A percentile compares a stretch with the other conserved stretches of the same genome.
phyloP scores from a whole-genome alignment of 371 early-diverging fungal genomes.

The Syncephalastrum monosporum region DNA sequence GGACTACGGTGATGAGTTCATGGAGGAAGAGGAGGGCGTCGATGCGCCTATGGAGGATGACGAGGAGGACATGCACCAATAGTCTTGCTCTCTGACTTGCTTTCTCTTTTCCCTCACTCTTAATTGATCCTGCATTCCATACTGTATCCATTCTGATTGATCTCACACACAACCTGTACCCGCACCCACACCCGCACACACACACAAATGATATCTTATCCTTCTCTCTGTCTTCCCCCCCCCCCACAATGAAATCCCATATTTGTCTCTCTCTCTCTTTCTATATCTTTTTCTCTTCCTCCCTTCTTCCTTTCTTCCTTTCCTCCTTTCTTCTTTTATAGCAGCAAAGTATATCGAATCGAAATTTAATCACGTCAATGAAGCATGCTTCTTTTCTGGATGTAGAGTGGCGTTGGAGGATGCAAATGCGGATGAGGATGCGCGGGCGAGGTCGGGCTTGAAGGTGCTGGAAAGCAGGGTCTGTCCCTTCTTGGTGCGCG shows the following conservation, averaged over 20 bases:
- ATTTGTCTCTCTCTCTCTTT: slow-evolving; percentile 1
- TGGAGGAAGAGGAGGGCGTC: slow-evolving; percentile 43
- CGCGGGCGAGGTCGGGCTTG: no score
- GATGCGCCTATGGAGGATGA: slow-evolving; percentile 17
- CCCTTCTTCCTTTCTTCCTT: background rate
- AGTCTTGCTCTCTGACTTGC: background rate
- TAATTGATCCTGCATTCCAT: background rate
- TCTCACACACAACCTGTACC: background rate
- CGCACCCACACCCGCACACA: background rate
- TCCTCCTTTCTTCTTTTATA: background rate
- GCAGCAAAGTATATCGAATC: no score
- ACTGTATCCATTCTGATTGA: background rate
- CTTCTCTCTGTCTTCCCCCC: no score
- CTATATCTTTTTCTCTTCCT: background rate
- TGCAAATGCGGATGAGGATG: no score
- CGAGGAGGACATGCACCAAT: slow-evolving; percentile 10
- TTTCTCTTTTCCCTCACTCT: slow-evolving; percentile 2
- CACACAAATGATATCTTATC: no score
- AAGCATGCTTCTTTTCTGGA: slow-evolving; percentile 4
- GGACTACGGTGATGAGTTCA: slow-evolving; percentile 62
- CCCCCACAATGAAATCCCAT: background rate
- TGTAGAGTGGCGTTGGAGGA: background rate
- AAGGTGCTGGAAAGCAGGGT: no score
- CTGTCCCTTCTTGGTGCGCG: no score
- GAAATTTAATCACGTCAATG: background rate